A percentile compares a stretch with the other conserved stretches of the same genome.
Evolutionary conservation across 345 rosid species (phyloP).

Genomic region (Moricandia arvensis): DNA sequence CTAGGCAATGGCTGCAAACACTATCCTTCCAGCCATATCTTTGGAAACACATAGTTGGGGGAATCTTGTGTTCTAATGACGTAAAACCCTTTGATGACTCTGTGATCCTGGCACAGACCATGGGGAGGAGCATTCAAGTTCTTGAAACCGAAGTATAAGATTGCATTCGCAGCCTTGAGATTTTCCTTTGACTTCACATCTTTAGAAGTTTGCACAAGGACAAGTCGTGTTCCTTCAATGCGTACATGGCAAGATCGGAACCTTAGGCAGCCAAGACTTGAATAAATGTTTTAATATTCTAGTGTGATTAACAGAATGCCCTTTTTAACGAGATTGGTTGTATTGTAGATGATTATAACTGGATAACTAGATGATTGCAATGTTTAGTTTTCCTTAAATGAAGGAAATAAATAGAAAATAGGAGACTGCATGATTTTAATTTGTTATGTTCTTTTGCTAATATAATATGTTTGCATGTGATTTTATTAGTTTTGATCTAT

Average conservation of each 20-base stretch:
- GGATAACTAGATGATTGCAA: too few species aligned
- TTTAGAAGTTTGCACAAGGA: neutral
- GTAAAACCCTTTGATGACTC: constrained; percentile 43
- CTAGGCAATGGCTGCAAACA: constrained; percentile 73
- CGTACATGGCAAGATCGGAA: neutral
- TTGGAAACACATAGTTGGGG: constrained; percentile 76
- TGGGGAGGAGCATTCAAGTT: neutral
- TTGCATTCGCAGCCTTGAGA: neutral
- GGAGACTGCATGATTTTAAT: too few species aligned
- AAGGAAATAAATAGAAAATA: neutral
- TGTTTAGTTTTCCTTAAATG: too few species aligned
- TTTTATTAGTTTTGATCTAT: neutral
- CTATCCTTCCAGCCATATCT: constrained; percentile 72
- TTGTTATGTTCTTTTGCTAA: too few species aligned
- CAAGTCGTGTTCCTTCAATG: neutral
- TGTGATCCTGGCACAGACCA: neutral
- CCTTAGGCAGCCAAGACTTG: neutral
- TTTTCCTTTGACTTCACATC: neutral
- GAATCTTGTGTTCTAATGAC: constrained; percentile 72
- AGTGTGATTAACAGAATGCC: too few species aligned
- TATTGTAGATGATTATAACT: too few species aligned
- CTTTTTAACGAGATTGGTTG: neutral
- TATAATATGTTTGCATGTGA: neutral
- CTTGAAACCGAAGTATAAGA: neutral
- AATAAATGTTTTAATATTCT: too few species aligned